These are phyloP conservation scores for Globisporangium cylindrosporum DNA, from an alignment of 352 stramenopile genomes.

Conservation along the genomic window DNA sequence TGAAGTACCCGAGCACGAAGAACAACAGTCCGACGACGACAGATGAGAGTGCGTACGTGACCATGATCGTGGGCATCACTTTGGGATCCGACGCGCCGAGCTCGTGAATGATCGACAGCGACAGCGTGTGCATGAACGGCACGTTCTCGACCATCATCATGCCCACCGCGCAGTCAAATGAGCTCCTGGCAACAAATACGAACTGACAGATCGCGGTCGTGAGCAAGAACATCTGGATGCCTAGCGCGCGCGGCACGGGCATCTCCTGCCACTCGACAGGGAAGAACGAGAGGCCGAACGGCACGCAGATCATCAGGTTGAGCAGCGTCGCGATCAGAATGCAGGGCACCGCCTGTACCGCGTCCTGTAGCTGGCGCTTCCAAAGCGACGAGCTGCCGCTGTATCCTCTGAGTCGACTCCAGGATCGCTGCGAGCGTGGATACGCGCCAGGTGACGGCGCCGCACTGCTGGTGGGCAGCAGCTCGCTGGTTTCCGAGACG, in stretches of 20 bases:
- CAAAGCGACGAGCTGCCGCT: constrained; percentile 17
- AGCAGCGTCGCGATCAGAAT: constrained; percentile 73
- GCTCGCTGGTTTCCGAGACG: constrained; percentile 25
- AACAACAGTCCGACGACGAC: constrained; percentile 89
- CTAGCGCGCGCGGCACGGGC: constrained; percentile 67
- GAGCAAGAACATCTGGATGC: constrained; percentile 84
- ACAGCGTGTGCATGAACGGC: constrained; percentile 93
- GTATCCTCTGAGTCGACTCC: constrained; percentile 17
- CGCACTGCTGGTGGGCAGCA: constrained; percentile 21
- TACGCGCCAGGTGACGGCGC: constrained; percentile 18
- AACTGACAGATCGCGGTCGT: constrained; percentile 81
- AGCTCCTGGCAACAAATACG: constrained; percentile 71
- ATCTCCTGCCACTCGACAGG: constrained; percentile 75
- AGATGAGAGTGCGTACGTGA: constrained; percentile 88
- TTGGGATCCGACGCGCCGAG: constrained; percentile 68
- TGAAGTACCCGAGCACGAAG: constrained; percentile 86
- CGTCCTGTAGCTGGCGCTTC: constrained; percentile 26
- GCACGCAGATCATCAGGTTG: constrained; percentile 87
- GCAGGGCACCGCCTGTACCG: constrained; percentile 41
- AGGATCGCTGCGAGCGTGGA: constrained; percentile 21
- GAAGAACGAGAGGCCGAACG: constrained; percentile 85
- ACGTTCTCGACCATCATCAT: constrained; percentile 97
- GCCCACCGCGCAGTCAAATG: constrained; percentile 69
- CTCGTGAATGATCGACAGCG: constrained; percentile 80
- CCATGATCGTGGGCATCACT: constrained; percentile 89